Conservation (phyloP, 176 grass and related monocot genomes). For the Rhipidocladum racemiflorum region DNA sequence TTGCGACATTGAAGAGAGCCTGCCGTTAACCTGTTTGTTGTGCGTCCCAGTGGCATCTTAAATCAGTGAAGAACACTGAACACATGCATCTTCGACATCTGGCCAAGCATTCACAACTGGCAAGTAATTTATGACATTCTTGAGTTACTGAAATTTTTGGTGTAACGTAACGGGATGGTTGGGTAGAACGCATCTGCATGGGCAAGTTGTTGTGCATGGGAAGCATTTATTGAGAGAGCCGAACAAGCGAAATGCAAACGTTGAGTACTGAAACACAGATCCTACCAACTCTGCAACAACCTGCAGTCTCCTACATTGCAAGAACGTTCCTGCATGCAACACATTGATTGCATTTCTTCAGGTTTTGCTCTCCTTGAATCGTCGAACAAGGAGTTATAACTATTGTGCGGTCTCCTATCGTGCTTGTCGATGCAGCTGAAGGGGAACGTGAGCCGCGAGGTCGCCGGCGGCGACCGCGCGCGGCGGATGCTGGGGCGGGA, state of each 20-base stretch:
- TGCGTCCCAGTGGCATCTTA: slow-evolving; percentile 29
- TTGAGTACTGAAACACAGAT: not conserved
- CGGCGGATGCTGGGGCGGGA: slow-evolving; percentile 81
- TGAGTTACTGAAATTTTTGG: not conserved
- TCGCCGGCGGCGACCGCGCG: slow-evolving; percentile 52
- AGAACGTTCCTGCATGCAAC: slow-evolving; percentile 34
- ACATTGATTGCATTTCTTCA: slow-evolving; percentile 41
- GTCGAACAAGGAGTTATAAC: not conserved
- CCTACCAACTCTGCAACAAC: slow-evolving; percentile 30
- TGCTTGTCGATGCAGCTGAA: slow-evolving; percentile 48
- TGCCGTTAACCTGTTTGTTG: slow-evolving; percentile 11
- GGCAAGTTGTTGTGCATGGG: slow-evolving; percentile 40
- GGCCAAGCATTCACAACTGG: not conserved
- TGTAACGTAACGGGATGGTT: not conserved
- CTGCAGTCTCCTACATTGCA: not conserved
- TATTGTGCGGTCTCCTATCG: not conserved
- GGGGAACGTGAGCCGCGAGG: slow-evolving; percentile 45
- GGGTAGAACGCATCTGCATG: not conserved
- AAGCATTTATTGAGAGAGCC: slow-evolving; percentile 34
- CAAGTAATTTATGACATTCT: not conserved
- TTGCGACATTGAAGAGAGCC: not conserved
- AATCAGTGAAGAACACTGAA: not conserved
- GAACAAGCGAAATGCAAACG: not conserved
- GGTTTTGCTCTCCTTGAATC: not conserved
- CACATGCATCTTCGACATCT: not conserved